Conservation (phyloP, 495 filamentous ascomycete genomes). For the Podospora pseudoanserina region DNA sequence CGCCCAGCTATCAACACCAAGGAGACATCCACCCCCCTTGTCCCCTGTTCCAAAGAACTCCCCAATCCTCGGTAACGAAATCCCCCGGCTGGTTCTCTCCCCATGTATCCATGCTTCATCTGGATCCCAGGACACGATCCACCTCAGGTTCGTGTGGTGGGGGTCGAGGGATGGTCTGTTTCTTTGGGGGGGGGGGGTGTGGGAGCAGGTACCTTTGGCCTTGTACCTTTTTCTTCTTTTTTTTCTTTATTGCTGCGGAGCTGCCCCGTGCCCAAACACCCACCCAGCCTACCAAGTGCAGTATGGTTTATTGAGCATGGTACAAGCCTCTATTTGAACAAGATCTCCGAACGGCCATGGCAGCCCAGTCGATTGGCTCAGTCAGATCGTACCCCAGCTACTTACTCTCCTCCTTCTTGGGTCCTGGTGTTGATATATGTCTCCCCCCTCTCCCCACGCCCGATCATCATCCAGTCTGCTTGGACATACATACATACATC, state of each 20-base stretch:
- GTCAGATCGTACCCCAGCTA: constrained; percentile 20
- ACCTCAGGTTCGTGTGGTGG: not conserved
- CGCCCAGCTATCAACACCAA: constrained; percentile 3
- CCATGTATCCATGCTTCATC: not conserved
- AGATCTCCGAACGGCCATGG: constrained; percentile 23
- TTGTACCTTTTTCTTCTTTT: not conserved
- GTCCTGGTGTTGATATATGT: constrained; percentile 26
- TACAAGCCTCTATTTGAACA: constrained; percentile 23
- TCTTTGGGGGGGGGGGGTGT: not conserved
- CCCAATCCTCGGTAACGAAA: not conserved
- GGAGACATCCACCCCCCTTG: not conserved
- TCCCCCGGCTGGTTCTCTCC: not conserved
- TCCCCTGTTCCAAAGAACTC: not conserved
- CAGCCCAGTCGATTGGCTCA: constrained; percentile 28
- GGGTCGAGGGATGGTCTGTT: not conserved
- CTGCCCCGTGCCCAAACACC: constrained; percentile 5
- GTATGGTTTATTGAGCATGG: constrained; percentile 3
- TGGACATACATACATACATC: not conserved
- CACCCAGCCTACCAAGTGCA: not conserved
- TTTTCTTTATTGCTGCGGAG: constrained; percentile 7
- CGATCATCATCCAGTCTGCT: constrained; percentile 18
- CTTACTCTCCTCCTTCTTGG: constrained; percentile 6
- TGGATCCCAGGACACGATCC: not conserved
- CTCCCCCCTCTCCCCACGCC: constrained; percentile 12
- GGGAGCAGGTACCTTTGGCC: not conserved